phyloP scores from a whole-genome alignment of 768 basidiomycete species.

The Boletus rubescentipes region DNA sequence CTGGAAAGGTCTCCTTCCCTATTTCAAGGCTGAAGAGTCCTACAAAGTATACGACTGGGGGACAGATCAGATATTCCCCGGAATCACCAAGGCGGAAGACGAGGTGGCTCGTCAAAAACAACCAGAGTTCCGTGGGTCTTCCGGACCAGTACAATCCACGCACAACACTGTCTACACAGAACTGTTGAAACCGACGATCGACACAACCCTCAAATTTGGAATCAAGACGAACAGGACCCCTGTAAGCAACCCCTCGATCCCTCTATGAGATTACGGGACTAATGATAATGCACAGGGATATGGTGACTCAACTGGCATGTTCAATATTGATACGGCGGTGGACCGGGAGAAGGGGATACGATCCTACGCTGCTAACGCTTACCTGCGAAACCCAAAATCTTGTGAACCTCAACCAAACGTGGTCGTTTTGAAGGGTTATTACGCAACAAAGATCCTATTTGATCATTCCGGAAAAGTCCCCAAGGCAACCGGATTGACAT shows the following conservation, averaged over 20 bases:
- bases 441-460: slow-evolving; percentile 15
- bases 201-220: slow-evolving; percentile 5
- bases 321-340: slow-evolving; percentile 22
- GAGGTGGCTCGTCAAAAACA: slow-evolving; percentile 7
- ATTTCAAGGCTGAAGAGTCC: slow-evolving; percentile 15
- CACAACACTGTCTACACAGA: slow-evolving; percentile 16
- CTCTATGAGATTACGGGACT: background rate
- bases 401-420: slow-evolving; percentile 9
- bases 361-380: slow-evolving; percentile 21
- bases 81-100: slow-evolving; percentile 14
- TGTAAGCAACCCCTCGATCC: background rate
- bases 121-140: slow-evolving; percentile 10
- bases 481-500: slow-evolving; percentile 11
- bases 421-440: slow-evolving; percentile 6
- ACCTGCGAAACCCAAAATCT: slow-evolving; percentile 11
- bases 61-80: slow-evolving; percentile 15
- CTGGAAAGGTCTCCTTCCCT: slow-evolving; percentile 16
- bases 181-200: slow-evolving; percentile 11
- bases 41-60: slow-evolving; percentile 5
- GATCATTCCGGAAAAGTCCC: background rate
- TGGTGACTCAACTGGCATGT: slow-evolving; percentile 17
- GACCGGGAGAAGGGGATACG: slow-evolving; percentile 12
- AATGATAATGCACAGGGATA: slow-evolving; percentile 5
- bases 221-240: slow-evolving; percentile 17
- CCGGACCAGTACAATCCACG: slow-evolving; percentile 12